Evolutionary conservation across 2,329 filamentous ascomycete species (phyloP).

Genomic region (Pleochaeta shiraiana): DNA sequence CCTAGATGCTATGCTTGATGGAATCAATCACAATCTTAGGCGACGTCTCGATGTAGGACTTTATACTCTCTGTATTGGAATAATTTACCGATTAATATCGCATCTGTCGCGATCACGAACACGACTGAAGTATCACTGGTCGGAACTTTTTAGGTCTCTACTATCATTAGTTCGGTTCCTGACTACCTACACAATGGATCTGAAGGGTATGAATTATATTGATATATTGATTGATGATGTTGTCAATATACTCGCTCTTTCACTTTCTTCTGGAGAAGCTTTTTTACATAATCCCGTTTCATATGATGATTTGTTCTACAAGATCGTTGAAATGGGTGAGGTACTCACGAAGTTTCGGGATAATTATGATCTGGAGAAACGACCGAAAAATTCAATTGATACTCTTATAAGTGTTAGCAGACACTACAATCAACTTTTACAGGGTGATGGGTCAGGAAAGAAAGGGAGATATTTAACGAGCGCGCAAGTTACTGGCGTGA

Average conservation of each 20-base stretch:
- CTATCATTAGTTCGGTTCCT: constrained; percentile 79
- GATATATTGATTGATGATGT: constrained; percentile 53
- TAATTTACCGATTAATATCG: constrained; percentile 63
- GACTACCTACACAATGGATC: constrained; percentile 61
- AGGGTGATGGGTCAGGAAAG: constrained; percentile 28
- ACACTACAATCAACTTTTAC: constrained; percentile 73
- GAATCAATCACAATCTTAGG: constrained; percentile 82
- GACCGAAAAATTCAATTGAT: constrained; percentile 50
- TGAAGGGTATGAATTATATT: constrained; percentile 47
- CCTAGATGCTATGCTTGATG: constrained; percentile 73
- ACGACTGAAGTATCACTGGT: constrained; percentile 79
- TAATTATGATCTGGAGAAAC: constrained; percentile 39
- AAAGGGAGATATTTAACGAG: constrained; percentile 53
- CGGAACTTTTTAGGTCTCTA: constrained; percentile 78
- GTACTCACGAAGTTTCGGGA: constrained; percentile 63
- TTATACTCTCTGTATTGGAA: constrained; percentile 62
- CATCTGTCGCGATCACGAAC: constrained; percentile 66
- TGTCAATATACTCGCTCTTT: constrained; percentile 64
- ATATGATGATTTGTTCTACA: constrained; percentile 97
- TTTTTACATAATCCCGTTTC: constrained; percentile 73
- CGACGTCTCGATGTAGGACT: constrained; percentile 66
- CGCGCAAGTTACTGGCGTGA: constrained; percentile 67
- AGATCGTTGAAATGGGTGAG: constrained; percentile 81
- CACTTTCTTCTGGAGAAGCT: constrained; percentile 67
- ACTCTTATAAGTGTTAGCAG: constrained; percentile 62